Evolutionary conservation across 768 basidiomycete genomes (phyloP), one percentile per base, ranked within the genome.

Genomic region (Gloeopeniophorella convolvens): DNA sequence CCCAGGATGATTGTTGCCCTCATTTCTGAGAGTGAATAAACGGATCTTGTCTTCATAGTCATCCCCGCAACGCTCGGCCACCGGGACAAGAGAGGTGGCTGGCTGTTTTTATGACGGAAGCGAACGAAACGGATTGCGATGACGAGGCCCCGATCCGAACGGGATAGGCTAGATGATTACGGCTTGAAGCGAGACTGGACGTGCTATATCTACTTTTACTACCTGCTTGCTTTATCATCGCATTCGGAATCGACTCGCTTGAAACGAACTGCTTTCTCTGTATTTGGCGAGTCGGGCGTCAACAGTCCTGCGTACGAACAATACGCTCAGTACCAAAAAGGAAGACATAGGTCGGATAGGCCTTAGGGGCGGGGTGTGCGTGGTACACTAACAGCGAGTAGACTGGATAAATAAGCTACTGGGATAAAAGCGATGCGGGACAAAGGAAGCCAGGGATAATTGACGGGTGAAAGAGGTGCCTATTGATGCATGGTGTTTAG

Each of bases 1-100:
- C 32, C 31, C 59, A 76, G 75, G 54, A 77, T 77, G 75, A 77
- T 77, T 59, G 69, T 76, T 39, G 75, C 75, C 7, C 70, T 77
- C 57, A 76, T 77, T 56, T 70, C 73, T 49, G 72, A 69, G 57
- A 66, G 67, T 63, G 67, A 69, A 50, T 69, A 57, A 60, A 43
- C 53, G 51, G 41, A 30, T 15, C 41, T 35, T 34, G 21, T 10
- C 48, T 24, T 36, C 40, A 31, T 31, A n/a, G 21, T 16, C 48
- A 23, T 39, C 31, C 40, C 34, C 42, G 21, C 27, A 20, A 36
- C 41, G 16, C 27, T 35, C 18, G 33, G 42, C 30, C 30, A 23
- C 34, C 13, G 30, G 47, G 20, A 24, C 39, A 11, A 36, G 27
- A 24, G 39, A 18, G 33, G 23, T 37, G 9, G 33, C 39, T 20